Base-by-base conservation (phyloP, 1,284 basidiomycete species). In the Entoloma clypeatum region DNA sequence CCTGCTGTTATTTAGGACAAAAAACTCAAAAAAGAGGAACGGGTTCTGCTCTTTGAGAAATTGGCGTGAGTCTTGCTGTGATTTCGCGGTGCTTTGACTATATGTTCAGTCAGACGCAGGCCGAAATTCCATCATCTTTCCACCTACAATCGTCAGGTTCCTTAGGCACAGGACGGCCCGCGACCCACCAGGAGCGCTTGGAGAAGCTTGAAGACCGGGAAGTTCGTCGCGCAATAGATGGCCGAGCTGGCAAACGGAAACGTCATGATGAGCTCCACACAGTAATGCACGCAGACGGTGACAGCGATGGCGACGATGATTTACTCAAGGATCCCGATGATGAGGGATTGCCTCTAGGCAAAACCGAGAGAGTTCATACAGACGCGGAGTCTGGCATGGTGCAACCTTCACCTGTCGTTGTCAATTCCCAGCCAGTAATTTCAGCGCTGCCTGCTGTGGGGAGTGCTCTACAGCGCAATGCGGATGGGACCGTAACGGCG, bases 21-120 rank as follows among this genome's bases (percentile, higher is more conserved):
- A 63, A 91, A 91, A 61, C 64, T 92, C 34, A 87, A 84, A 63
- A 87, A 90, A 59, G 90, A 92, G 53, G 86, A 89, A 49, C 76
- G 88, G 32, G 57, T 77, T 2, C 59, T 71, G 14, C 70, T 92
- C 5, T 77, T 92, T 44, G 77, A 87, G 49, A 90, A 87, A 57
- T 67, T 92, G 41, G 74, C 79, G 89, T 90, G 64, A 50, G 80
- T 76, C 19, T 7, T 18, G 11, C 18, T 25, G 19, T 25, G 36
- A 35, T 17, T 44, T 29, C 27, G 4, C 10, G 33, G 11, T 36
- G 41, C 36, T 32, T 45, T 31, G 22, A 24, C 56, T 64, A 47
- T 49, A 58, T 41, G 31, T 51, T 45, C 66, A 91, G 87, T 44
- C 75, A 84, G 65, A 81, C 77, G 26, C 88, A 92, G 65, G 77